Percentiles rank a stretch among this genome's conserved stretches.
Evolutionary conservation across 2,329 filamentous ascomycete genomes (phyloP).

Genomic region (Cercospora sojina): DNA sequence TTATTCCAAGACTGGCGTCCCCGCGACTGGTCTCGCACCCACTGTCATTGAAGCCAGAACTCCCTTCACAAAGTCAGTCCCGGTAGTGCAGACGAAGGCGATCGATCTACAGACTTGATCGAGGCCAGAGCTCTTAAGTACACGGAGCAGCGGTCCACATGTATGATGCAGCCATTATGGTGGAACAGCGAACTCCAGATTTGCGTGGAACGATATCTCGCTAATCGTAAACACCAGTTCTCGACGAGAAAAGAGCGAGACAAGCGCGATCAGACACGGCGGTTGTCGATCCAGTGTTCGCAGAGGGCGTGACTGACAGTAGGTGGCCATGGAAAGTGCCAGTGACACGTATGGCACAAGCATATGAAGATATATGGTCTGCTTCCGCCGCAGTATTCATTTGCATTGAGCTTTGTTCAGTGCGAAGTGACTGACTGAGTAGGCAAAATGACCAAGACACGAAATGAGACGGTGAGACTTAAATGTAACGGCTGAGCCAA

Average conservation of each 20-base stretch:
- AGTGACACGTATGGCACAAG: not conserved
- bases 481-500: not conserved
- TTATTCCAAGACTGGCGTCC: not conserved
- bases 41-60: not conserved
- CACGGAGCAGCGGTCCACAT: not conserved
- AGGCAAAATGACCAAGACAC: not conserved
- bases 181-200: not conserved
- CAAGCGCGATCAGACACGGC: not conserved
- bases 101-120: not conserved
- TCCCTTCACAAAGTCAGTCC: not conserved
- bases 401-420: not conserved
- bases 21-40: too few species aligned
- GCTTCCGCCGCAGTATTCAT: not conserved
- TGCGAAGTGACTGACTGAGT: not conserved
- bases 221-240: not conserved
- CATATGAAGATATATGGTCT: not conserved
- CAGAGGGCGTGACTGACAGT: not conserved
- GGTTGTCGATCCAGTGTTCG: not conserved
- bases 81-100: not conserved
- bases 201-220: not conserved
- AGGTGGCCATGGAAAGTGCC: not conserved
- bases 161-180: not conserved
- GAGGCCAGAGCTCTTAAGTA: not conserved
- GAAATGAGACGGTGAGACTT: not conserved
- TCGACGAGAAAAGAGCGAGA: not conserved